Conservation (phyloP, 331 rosid species). For the Acacia concinna region DNA sequence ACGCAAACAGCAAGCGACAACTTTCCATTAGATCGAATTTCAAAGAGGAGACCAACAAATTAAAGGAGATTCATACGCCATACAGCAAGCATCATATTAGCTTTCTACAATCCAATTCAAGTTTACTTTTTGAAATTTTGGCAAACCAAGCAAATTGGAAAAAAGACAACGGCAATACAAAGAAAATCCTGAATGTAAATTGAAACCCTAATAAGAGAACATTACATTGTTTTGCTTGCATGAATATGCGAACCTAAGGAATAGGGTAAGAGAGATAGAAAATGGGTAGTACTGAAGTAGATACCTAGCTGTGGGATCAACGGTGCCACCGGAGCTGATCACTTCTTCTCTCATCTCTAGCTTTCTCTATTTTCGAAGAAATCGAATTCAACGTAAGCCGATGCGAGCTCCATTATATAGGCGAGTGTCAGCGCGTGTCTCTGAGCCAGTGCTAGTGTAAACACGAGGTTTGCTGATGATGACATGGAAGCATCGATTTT, state of each 20-base stretch:
- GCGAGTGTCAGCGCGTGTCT: slow-evolving; percentile 41
- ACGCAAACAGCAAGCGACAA: not conserved
- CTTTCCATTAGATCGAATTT: not conserved
- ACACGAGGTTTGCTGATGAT: not conserved
- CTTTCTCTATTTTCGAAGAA: slow-evolving; percentile 33
- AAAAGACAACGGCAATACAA: slow-evolving; percentile 32
- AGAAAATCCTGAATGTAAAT: not conserved
- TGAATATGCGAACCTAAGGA: not conserved
- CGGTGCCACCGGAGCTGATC: slow-evolving; percentile 85
- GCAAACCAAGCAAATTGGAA: slow-evolving; percentile 23
- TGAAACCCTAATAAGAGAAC: slow-evolving; percentile 52
- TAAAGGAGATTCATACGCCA: not conserved
- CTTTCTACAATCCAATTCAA: slow-evolving; percentile 15
- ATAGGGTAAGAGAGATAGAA: not conserved
- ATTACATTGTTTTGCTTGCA: not conserved
- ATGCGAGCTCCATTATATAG: slow-evolving; percentile 4
- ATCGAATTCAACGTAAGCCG: slow-evolving; percentile 8
- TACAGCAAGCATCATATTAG: not conserved
- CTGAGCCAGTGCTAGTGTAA: not conserved
- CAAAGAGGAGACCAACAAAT: not conserved
- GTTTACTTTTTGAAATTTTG: not conserved
- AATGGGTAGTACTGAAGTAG: not conserved
- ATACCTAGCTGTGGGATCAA: slow-evolving; percentile 87
- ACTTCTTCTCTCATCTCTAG: slow-evolving; percentile 82
- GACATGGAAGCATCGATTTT: not conserved